A percentile compares a stretch with the other conserved stretches of the same genome.
Conservation (phyloP, 2,329 filamentous ascomycete genomes). For the Cercospora sp. region DNA sequence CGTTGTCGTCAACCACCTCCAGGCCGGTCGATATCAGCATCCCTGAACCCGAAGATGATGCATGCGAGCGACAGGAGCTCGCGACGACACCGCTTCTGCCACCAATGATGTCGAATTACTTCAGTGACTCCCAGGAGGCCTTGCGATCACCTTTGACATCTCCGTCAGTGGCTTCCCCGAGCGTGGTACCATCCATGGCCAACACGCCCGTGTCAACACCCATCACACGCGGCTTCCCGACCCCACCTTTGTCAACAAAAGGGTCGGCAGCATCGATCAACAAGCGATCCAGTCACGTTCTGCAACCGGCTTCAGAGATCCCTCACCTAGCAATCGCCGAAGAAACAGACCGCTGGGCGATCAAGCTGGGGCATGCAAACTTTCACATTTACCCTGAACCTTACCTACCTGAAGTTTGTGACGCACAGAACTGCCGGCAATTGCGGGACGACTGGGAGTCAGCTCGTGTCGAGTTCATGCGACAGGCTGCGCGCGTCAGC, state of each 20-base stretch:
- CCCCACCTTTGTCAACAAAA: constrained; percentile 74
- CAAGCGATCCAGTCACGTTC: constrained; percentile 50
- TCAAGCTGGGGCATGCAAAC: constrained; percentile 86
- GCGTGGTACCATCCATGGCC: constrained; percentile 45
- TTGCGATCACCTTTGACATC: constrained; percentile 83
- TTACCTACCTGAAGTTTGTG: constrained; percentile 66
- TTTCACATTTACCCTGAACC: constrained; percentile 84
- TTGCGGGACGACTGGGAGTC: constrained; percentile 79
- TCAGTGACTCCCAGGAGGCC: constrained; percentile 54
- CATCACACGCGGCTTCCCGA: constrained; percentile 54
- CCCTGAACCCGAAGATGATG: constrained; percentile 43
- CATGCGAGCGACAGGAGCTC: constrained; percentile 58
- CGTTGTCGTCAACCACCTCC: constrained; percentile 17
- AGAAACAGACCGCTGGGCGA: constrained; percentile 65
- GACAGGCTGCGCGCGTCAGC: constrained; percentile 81
- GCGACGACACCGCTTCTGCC: constrained; percentile 83
- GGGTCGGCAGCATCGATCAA: constrained; percentile 76
- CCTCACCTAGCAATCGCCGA: constrained; percentile 60
- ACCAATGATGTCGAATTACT: constrained; percentile 67
- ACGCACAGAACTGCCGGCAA: constrained; percentile 59
- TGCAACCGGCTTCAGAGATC: constrained; percentile 59
- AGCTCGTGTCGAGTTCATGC: constrained; percentile 82
- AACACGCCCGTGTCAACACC: constrained; percentile 52
- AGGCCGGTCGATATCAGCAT: constrained; percentile 30
- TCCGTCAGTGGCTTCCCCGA: constrained; percentile 69